Conservation (phyloP, 1,139 yeast species). For the Eremothecium gossypii region DNA sequence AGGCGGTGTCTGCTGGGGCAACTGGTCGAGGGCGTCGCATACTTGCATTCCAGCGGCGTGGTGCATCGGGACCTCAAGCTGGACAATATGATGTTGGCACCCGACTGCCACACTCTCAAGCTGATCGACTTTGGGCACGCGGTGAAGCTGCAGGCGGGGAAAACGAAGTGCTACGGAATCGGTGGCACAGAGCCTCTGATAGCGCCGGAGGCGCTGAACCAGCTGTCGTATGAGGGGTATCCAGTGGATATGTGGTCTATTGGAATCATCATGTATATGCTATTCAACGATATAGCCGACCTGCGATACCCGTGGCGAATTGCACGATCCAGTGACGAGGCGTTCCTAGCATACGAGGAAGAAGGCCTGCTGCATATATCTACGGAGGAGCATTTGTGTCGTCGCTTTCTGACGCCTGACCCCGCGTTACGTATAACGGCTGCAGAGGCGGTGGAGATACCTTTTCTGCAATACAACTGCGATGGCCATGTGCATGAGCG, state of each 20-base stretch:
- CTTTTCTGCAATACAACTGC: slow-evolving; percentile 2
- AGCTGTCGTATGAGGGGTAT: slow-evolving; percentile 5
- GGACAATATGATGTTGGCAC: slow-evolving; percentile 8
- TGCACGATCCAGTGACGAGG: slow-evolving; percentile 5
- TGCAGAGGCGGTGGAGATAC: not conserved
- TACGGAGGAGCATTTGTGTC: slow-evolving; percentile 3
- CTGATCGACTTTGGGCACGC: slow-evolving; percentile 11
- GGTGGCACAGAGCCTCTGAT: slow-evolving; percentile 9
- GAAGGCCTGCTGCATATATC: slow-evolving; percentile 1
- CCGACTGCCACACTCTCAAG: slow-evolving; percentile 7
- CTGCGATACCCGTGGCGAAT: slow-evolving; percentile 9
- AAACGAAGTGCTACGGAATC: slow-evolving; percentile 7
- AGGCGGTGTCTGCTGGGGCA: slow-evolving; percentile 7
- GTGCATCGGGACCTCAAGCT: slow-evolving; percentile 10
- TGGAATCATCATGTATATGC: slow-evolving; percentile 9
- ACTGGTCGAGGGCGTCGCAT: slow-evolving; percentile 6
- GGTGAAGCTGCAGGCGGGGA: slow-evolving; percentile 1
- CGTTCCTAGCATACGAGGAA: slow-evolving; percentile 2
- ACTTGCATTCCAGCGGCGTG: slow-evolving; percentile 6
- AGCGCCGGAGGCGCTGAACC: slow-evolving; percentile 9
- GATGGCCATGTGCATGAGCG: slow-evolving; percentile 5
- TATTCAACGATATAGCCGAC: slow-evolving; percentile 7
- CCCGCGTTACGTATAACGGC: slow-evolving; percentile 2
- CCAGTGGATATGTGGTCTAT: slow-evolving; percentile 11
- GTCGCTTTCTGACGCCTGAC: slow-evolving; percentile 4